Evolutionary conservation across 75 land plant species (phyloP), one percentile per base, ranked within the genome.

Genomic region (Adiantum capillusveneris): DNA sequence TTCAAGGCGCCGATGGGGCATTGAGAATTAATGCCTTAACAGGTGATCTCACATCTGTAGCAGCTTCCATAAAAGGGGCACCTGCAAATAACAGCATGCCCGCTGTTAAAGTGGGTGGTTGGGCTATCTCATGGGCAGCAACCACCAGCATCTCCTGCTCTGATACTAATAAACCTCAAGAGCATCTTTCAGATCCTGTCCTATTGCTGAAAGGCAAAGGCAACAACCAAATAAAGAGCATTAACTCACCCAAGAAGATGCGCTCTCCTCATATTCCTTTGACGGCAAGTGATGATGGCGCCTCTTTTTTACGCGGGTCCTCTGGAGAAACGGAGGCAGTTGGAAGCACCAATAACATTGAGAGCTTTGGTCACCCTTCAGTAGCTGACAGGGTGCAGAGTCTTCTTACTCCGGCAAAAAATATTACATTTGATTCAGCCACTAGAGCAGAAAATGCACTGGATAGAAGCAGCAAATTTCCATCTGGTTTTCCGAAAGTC

Each of bases 1-100:
- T 86, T 20, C 69, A 82, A 36, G 86, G 90, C 1, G 80, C 77
- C 11, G 83, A 82, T 29, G 79, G 96, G 17, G 66, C 79, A 25
- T 39, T 90, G 42, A 79, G 77, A 19, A 81, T 77, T 53, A 83
- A 90, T 56, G 85, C 87, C 44, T 45, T 72, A 12, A 66, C 73
- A 36, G 82, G 74, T 18, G 75, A 63, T 59, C 72, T 81, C 0
- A 68, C 70, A 5, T 74, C 88, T 25, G 81, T 65, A 6, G 65
- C 77, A 41, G 43, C 9, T 41, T 9, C 43, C 43, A 41, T 41
- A 14, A 41, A 41, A 9, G 43, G 43, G 14, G 43, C 14, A 14
- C 43, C 12, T 9, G 14, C 14, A 41, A 9, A 9, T 41, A 9
- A 14, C 43, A 14, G 14, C 43, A 41, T 41, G 14, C 43, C 43